Evolutionary conservation across 257 asterid genomes (phyloP).

Genomic region (Cinchona pubescens): DNA sequence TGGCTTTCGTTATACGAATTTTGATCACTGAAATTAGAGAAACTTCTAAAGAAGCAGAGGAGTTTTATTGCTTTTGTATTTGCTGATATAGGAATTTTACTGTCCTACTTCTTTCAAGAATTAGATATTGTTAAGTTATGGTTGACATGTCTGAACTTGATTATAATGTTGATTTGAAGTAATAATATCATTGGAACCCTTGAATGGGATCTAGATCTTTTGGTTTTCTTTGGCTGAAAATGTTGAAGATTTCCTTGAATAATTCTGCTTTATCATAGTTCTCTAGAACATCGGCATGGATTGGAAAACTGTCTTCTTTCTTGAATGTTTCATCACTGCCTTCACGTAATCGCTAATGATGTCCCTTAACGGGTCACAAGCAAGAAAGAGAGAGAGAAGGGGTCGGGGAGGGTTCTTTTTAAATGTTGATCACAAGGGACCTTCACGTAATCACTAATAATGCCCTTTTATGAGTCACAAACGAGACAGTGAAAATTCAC

Average conservation of each 20-base stretch:
- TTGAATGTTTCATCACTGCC: background rate
- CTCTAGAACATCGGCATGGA: background rate
- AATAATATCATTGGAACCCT: background rate
- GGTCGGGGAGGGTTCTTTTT: background rate
- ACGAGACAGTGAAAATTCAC: too few species aligned
- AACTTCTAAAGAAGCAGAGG: background rate
- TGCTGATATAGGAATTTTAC: background rate
- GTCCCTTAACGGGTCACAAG: background rate
- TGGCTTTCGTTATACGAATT: background rate
- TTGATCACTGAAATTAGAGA: background rate
- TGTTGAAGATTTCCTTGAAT: background rate
- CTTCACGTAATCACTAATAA: too few species aligned
- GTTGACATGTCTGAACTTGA: background rate
- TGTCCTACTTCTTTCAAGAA: background rate
- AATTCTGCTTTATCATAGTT: background rate
- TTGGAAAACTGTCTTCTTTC: background rate
- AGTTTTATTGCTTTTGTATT: slow-evolving; percentile 5
- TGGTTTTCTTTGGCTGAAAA: background rate
- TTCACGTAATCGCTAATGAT: background rate
- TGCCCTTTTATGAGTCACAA: too few species aligned
- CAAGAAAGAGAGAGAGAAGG: too few species aligned
- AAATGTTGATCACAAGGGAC: too few species aligned
- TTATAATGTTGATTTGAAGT: background rate
- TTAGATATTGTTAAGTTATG: background rate
- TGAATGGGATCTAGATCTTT: background rate